Base-by-base conservation (phyloP, 2,329 filamentous ascomycete genomes). In the Davidsoniella eucalypti region DNA sequence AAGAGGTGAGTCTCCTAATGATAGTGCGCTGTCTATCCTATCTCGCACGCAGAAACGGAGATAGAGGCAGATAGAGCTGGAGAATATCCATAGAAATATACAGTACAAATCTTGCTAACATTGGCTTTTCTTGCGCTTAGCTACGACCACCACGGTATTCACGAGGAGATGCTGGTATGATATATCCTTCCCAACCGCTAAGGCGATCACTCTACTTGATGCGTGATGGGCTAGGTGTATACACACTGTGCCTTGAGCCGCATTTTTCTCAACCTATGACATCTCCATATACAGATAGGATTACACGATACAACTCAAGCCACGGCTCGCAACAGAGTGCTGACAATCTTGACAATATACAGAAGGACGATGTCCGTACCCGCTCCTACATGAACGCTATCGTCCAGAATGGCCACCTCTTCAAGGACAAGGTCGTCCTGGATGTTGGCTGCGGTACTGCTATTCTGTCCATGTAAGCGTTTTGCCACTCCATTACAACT, bases 71-170 rank as follows among this genome's bases (percentile, higher is more conserved):
- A 12, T 21, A 21, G 33, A 45, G n/a, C 21, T n/a, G 26, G 25
- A 8, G 10, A 9, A n/a, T 7, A 26, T 12, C 18, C 9, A 14
- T 7, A 37, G 25, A 16, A 26, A 36, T 21, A 16, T 18, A 33
- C 10, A 45, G 12, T 45, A 23, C 6, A 26, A 52, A 49, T 47
- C 48, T 54, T 51, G 56, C 51, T 47, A 38, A 37, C 23, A 21
- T 14, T 38, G 10, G 17, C 26, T 1, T 44, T 21, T 16, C 29
- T 26, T 49, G 16, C 14, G 52, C 54, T 50, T 50, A 95, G 88
- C 68, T 96, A 96, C 67, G 94, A 96, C 67, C 92, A 96, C 69
- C 90, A 96, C 76, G 90, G 88, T 88, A 95, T 94, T 64, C 88
- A 95, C 67, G 88, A 94, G 73, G 88, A 95, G 70, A 94, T 94